Evolutionary conservation across 768 basidiomycete species (phyloP), one percentile per base, ranked within the genome.

Genomic region (Mycena albidolilacea): DNA sequence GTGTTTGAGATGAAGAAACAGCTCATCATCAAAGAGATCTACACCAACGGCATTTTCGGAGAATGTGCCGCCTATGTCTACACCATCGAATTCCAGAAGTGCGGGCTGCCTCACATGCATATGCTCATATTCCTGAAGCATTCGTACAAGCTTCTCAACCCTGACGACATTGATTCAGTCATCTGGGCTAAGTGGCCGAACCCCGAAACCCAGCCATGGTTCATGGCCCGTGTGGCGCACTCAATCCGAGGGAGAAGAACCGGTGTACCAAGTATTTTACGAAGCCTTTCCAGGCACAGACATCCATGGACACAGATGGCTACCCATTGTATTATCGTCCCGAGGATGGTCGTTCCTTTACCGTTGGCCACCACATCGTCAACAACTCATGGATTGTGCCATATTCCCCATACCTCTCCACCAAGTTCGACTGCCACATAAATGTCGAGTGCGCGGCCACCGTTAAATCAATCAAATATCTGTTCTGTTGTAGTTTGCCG

Each of bases 241-340:
- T 61, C 3, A 73, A 79, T 58, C 75, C 69, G n/a, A 57, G 76
- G 48, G 70, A 79, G 21, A 77, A 84, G 67, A 81, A 78, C 0
- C 68, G 38, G 30, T 86, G 86, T 77, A 79, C 79, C 0, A 87
- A 85, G 54, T 14, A 62, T 4, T 88, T 79, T 78, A 84, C 86
- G 1, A 84, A 84, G 46, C 0, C 72, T 0, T 86, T 85, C 39
- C 63, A 64, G 14, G 63, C 71, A 6, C 43, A 69, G 0, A 87
- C 86, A 1, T 67, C 67, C 0, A 69, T 84, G 46, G 79, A 73
- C 1, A 77, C 82, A 0, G 80, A 85, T 72, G 82, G 82, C 0
- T 87, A 85, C 76, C 81, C 85, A 11, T n/a, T 67, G 0, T 86
- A 86, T 71, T 44, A 64, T 10, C 81, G 81, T 6, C 70, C 57